Base-by-base conservation (phyloP, 1,284 basidiomycete genomes). In the Trichosporon asahii region DNA sequence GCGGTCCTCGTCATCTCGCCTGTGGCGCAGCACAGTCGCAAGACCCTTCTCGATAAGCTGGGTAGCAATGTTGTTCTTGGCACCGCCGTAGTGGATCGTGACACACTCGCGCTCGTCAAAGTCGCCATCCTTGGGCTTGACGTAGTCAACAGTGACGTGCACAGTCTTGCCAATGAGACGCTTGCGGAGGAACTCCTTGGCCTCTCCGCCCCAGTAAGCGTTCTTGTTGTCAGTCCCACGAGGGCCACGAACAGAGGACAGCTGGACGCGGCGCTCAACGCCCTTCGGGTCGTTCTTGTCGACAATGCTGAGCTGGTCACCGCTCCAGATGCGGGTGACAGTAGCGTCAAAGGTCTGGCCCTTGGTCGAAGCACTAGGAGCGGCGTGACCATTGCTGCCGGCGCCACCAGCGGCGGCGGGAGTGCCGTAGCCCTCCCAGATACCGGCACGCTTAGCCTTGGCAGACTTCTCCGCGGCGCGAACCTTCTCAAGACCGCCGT, bases 41-140 rank as follows among this genome's bases (percentile, higher is more conserved):
- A 97, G 85, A 64, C 96, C 96, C 78, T 94, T 94, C 80, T 97
- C 94, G 71, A 98, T 90, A 40, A 99, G 86, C 79, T 95, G 91
- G 79, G 96, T 93, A 1, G 94, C 91, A 64, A 98, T 86, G 80
- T 97, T 98, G 69, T 91, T 84, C 77, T 90, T 90, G 75, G 90
- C 89, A 37, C 87, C 88, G n/a, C 93, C 92, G 76, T 90, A 92
- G 66, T 91, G 90, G 74, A 97, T 85, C 5, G 94, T 96, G 0
- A 90, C 93, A 78, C 92, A 94, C 82, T 96, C 93, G 66, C 93
- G 89, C 82, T 95, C 94, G 67, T 96, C 95, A 76, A 89, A 97
- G 70, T 95, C 93, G 66, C 94, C 95, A 75, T 98, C 95, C 68
- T 88, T 88, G n/a, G 94, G 93, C 73, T 93, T 91, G 75, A 95